phyloP scores from a whole-genome alignment of 1,284 basidiomycete genomes.

The Cryptococcus wingfieldii region DNA sequence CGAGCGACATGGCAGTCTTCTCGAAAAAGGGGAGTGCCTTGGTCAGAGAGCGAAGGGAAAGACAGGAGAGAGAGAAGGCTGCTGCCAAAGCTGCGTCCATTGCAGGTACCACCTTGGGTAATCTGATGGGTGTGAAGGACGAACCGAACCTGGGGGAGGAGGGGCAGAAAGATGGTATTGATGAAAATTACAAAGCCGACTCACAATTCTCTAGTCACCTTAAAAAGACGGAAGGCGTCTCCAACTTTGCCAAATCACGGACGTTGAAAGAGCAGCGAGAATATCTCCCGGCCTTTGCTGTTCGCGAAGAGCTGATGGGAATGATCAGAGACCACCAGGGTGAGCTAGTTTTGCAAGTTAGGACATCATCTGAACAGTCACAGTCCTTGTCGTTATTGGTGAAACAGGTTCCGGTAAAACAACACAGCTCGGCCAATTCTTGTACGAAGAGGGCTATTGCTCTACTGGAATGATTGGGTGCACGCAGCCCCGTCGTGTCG shows the following conservation, averaged over 20 bases:
- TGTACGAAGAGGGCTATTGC: constrained; percentile 95
- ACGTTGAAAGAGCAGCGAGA: constrained; percentile 93
- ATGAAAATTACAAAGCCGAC: constrained; percentile 80
- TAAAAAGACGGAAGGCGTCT: constrained; percentile 70
- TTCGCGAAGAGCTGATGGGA: constrained; percentile 86
- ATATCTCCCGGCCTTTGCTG: constrained; percentile 96
- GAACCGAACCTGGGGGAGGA: constrained; percentile 62
- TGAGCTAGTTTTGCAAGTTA: constrained; percentile 38
- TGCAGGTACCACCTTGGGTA: constrained; percentile 88
- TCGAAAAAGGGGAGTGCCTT: constrained; percentile 90
- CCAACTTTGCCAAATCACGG: constrained; percentile 73
- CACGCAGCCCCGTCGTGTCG: constrained; percentile 94
- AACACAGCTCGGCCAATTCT: constrained; percentile 88
- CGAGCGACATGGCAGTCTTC: constrained; percentile 93
- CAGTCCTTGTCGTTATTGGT: constrained; percentile 87
- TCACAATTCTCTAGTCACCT: constrained; percentile 94
- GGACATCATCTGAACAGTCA: constrained; percentile 1
- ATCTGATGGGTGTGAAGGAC: constrained; percentile 95
- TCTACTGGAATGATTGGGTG: constrained; percentile 84
- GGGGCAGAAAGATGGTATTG: constrained; percentile 57
- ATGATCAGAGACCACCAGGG: constrained; percentile 94
- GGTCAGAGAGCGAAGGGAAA: constrained; percentile 91
- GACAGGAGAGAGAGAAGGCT: constrained; percentile 90
- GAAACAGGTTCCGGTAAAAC: constrained; percentile 93
- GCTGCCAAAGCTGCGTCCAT: constrained; percentile 91